These are phyloP conservation scores for Mycena crocata DNA, from an alignment of 768 basidiomycete species.

Conservation along the genomic window DNA sequence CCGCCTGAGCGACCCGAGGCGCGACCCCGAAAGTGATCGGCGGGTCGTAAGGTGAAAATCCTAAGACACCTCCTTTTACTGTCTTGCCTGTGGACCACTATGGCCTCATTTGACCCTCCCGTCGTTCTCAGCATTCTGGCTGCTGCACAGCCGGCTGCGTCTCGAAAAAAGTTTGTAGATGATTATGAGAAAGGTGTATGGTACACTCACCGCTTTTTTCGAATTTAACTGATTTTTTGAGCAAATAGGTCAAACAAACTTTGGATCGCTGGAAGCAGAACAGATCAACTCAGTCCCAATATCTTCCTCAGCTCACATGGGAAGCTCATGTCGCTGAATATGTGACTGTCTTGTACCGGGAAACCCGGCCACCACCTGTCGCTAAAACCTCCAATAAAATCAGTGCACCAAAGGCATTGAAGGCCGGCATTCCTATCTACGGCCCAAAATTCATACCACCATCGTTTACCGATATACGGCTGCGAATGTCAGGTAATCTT, in stretches of 20 bases:
- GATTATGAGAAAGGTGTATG: not conserved
- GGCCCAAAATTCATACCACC: slow-evolving; percentile 6
- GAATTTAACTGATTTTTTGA: not conserved
- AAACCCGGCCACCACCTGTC: not conserved
- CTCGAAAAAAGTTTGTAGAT: not conserved
- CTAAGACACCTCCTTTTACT: slow-evolving; percentile 14
- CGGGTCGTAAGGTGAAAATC: not conserved
- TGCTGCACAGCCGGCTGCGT: not conserved
- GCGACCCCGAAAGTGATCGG: slow-evolving; percentile 1
- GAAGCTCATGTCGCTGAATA: slow-evolving; percentile 6
- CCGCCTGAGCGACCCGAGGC: not conserved
- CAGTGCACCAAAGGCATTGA: not conserved
- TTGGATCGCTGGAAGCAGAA: not conserved
- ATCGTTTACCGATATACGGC: too few relatives aligned
- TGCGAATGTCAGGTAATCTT: too few relatives aligned
- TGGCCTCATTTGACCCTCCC: slow-evolving; percentile 2
- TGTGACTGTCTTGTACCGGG: not conserved
- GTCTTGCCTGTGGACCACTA: not conserved
- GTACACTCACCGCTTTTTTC: not conserved
- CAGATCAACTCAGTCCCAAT: not conserved
- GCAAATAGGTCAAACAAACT: not conserved
- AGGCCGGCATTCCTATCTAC: not conserved
- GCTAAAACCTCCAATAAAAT: not conserved
- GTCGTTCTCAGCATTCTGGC: not conserved
- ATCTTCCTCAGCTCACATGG: not conserved